Conservation (phyloP, 2,329 filamentous ascomycete species). For the Epichloe amarillans region DNA sequence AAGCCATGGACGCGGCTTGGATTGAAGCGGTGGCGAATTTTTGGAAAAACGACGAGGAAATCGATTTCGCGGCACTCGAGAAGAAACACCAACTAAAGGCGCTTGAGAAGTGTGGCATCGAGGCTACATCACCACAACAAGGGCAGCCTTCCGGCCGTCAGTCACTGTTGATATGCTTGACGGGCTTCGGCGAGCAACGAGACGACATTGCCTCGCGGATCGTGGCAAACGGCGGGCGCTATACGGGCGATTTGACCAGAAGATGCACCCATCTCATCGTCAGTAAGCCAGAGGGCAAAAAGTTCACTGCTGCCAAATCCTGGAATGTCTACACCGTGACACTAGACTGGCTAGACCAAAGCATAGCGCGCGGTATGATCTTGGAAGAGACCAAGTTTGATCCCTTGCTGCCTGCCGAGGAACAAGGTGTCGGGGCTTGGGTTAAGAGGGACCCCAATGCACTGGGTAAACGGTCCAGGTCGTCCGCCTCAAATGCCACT, state of each 20-base stretch:
- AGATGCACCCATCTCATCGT: conserved; percentile 81
- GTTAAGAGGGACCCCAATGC: conserved; percentile 32
- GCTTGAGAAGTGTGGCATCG: conserved; percentile 41
- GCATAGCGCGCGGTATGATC: conserved; percentile 74
- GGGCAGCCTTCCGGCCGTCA: conserved; percentile 18
- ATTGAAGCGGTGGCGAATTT: conserved; percentile 63
- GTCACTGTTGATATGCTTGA: conserved; percentile 39
- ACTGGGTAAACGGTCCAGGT: conserved; percentile 47
- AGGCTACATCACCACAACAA: conserved; percentile 15
- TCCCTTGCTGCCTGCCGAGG: conserved; percentile 51
- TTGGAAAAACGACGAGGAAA: conserved; percentile 72
- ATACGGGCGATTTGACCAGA: conserved; percentile 77
- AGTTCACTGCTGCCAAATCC: conserved; percentile 73
- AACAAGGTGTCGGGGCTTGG: conserved; percentile 71
- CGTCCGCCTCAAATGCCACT: conserved; percentile 26
- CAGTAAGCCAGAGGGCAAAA: conserved; percentile 65
- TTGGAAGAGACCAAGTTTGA: conserved; percentile 79
- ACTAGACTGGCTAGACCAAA: conserved; percentile 75
- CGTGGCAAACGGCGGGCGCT: conserved; percentile 60
- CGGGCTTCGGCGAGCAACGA: conserved; percentile 50
- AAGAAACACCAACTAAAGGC: conserved; percentile 48
- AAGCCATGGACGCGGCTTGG: conserved; percentile 71
- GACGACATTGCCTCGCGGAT: conserved; percentile 57
- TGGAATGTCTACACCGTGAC: conserved; percentile 76
- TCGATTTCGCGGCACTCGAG: conserved; percentile 61